Evolutionary conservation across 1,284 basidiomycete genomes (phyloP).

Genomic region (Irpex lacteus): DNA sequence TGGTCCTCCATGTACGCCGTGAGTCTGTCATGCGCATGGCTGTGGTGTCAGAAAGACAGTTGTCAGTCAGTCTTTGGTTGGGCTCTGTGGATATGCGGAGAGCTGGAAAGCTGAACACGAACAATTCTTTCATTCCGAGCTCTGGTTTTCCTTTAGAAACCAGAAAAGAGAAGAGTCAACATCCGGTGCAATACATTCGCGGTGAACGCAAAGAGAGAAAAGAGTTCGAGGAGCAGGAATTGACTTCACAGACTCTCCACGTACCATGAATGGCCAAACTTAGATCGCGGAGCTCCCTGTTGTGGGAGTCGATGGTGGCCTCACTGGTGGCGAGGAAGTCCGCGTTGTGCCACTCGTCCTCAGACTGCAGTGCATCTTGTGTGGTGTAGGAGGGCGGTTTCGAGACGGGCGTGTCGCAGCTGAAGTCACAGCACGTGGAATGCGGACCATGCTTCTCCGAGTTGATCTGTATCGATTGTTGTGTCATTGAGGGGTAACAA

Average conservation of each 20-base stretch:
- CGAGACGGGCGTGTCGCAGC: not conserved
- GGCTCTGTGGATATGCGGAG: not conserved
- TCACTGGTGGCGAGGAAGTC: conserved; percentile 26
- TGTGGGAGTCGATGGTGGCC: conserved; percentile 27
- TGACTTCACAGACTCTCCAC: conserved; percentile 3
- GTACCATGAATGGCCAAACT: conserved; percentile 37
- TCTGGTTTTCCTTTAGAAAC: conserved; percentile 29
- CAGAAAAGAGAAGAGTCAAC: not conserved
- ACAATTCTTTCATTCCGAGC: conserved; percentile 27
- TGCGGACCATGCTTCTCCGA: not conserved
- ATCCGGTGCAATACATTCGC: not conserved
- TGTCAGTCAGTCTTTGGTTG: not conserved
- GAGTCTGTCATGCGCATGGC: conserved; percentile 33
- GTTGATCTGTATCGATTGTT: not conserved
- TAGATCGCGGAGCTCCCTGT: conserved; percentile 30
- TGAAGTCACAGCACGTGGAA: not conserved
- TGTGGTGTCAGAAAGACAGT: conserved; percentile 5
- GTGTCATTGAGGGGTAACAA: not conserved
- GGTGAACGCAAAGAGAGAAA: not conserved
- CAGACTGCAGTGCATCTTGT: not conserved
- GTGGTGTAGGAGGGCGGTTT: conserved; percentile 3
- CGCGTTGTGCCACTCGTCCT: conserved; percentile 1
- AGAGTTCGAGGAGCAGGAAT: not conserved
- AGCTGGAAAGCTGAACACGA: conserved; percentile 1
- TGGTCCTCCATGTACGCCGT: conserved; percentile 36